These are phyloP conservation scores for Suillus variegatus DNA, from an alignment of 768 basidiomycete species.

Conservation along the genomic window DNA sequence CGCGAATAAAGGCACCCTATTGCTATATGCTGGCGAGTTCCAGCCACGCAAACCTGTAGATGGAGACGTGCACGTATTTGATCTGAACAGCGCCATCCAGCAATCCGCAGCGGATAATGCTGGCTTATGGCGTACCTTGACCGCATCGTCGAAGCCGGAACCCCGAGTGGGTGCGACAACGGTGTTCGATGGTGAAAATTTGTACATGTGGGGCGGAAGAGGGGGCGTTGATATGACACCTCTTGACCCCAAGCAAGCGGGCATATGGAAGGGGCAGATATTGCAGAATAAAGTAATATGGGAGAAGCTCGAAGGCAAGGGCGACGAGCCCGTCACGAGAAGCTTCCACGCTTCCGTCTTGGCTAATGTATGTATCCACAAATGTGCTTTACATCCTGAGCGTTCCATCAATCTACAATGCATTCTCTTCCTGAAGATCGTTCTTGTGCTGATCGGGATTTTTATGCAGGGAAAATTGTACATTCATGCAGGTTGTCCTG, in stretches of 20 bases:
- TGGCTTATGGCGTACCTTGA: conserved; percentile 24
- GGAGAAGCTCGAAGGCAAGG: conserved; percentile 28
- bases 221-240: conserved; percentile 42
- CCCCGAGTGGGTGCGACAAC: conserved; percentile 27
- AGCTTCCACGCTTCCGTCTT: conserved; percentile 39
- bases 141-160: conserved; percentile 18
- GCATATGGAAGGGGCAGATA: conserved; percentile 30
- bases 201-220: conserved; percentile 50
- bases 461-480: conserved; percentile 31
- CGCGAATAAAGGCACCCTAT: conserved; percentile 25
- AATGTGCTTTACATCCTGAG: background rate
- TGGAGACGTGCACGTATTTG: conserved; percentile 27
- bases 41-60: conserved; percentile 44
- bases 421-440: background rate
- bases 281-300: conserved; percentile 22
- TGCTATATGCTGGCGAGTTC: conserved; percentile 47
- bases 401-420: background rate
- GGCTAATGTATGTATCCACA: conserved; percentile 24
- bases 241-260: conserved; percentile 28
- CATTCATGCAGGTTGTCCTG: conserved; percentile 44
- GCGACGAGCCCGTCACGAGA: conserved; percentile 34
- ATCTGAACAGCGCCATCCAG: conserved; percentile 15
- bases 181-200: conserved; percentile 18
- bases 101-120: conserved; percentile 8
- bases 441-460: background rate